Percentiles rank a stretch among this genome's conserved stretches.
Conservation (phyloP, 257 asterid species). For the Nicotiana tomentosiformis region DNA sequence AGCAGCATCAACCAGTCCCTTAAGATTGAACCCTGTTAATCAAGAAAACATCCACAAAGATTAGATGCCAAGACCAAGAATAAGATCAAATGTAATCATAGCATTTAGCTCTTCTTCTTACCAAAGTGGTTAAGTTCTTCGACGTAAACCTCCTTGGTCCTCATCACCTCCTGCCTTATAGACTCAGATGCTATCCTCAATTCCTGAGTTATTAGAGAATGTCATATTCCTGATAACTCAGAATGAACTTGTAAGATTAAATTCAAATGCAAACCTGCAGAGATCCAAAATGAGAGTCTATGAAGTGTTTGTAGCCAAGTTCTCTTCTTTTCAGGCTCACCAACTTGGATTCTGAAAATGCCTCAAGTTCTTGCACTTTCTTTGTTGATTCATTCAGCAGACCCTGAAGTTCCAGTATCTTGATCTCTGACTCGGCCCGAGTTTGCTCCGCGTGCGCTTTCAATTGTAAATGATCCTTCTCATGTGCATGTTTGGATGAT, state of each 20-base stretch:
- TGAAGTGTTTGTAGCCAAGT: constrained; percentile 55
- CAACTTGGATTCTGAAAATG: constrained; percentile 67
- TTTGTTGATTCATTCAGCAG: constrained; percentile 59
- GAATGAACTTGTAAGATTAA: background rate
- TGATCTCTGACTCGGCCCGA: constrained; percentile 48
- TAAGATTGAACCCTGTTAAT: constrained; percentile 59
- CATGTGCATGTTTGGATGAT: constrained; percentile 41
- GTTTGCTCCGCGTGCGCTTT: constrained; percentile 52
- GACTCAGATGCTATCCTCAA: constrained; percentile 59
- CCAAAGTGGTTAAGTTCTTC: constrained; percentile 72
- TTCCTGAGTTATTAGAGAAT: constrained; percentile 42
- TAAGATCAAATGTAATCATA: constrained; percentile 10
- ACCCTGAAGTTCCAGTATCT: constrained; percentile 56
- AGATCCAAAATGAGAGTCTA: constrained; percentile 64
- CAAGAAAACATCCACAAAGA: background rate
- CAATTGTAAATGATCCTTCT: constrained; percentile 43
- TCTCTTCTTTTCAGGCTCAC: constrained; percentile 77
- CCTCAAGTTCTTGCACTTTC: constrained; percentile 76
- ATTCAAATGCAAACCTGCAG: constrained; percentile 51
- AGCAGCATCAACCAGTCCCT: constrained; percentile 74
- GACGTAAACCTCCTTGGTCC: constrained; percentile 44
- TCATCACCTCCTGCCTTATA: constrained; percentile 67
- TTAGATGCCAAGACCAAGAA: constrained; percentile 9
- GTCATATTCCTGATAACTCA: background rate
- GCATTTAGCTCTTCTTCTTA: constrained; percentile 19